Evolutionary conservation across 2,329 filamentous ascomycete species (phyloP).

Genomic region (Aspergillus thermomutatus): DNA sequence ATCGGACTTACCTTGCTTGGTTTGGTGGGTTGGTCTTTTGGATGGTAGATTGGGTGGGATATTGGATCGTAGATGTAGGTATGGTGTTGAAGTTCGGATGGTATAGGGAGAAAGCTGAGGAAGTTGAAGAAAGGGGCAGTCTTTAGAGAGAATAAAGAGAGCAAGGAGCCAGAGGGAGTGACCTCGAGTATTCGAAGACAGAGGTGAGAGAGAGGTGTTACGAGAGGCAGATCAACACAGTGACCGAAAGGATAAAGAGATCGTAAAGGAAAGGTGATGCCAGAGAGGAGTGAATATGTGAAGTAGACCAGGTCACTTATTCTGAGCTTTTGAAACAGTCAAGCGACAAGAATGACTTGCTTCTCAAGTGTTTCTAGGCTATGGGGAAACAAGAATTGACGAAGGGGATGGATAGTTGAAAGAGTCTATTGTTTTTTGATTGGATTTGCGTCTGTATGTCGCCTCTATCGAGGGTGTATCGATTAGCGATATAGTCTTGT

Average conservation of each 20-base stretch:
- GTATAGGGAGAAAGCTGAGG: neutral
- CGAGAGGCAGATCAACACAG: neutral
- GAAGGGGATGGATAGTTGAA: neutral
- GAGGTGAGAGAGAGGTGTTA: neutral
- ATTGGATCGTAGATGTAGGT: neutral
- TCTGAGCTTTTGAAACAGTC: neutral
- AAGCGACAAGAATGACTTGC: neutral
- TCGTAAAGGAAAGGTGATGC: neutral
- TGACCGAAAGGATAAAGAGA: neutral
- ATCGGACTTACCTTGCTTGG: constrained; percentile 50
- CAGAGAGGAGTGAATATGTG: neutral
- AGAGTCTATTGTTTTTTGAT: neutral
- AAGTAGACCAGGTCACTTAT: neutral
- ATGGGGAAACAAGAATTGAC: neutral
- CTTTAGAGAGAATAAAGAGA: neutral
- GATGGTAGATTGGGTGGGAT: too few species aligned
- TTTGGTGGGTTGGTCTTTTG: neutral
- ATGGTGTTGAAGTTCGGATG: neutral
- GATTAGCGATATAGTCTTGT: neutral
- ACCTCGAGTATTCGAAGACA: neutral
- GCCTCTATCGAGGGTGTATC: neutral
- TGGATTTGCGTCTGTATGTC: neutral
- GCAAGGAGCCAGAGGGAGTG: neutral
- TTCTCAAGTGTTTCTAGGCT: neutral
- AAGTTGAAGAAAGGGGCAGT: neutral